These are phyloP conservation scores for Grosmannia serpens DNA, from an alignment of 2,329 filamentous ascomycete genomes.

Conservation along the genomic window DNA sequence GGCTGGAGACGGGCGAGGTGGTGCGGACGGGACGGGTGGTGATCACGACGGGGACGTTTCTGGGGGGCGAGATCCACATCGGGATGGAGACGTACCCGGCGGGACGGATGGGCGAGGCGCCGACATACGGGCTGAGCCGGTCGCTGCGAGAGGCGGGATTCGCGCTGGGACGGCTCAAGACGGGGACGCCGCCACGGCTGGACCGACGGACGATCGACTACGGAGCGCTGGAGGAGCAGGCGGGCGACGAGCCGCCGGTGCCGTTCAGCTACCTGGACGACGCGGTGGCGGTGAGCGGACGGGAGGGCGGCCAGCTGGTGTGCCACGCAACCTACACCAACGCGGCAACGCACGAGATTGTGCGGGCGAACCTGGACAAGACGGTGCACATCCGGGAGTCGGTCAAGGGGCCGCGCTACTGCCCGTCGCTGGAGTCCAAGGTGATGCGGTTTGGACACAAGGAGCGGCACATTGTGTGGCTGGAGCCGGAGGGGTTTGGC, in stretches of 20 bases:
- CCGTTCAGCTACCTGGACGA: conserved; percentile 90
- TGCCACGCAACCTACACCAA: conserved; percentile 88
- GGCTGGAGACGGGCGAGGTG: conserved; percentile 77
- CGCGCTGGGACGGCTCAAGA: conserved; percentile 81
- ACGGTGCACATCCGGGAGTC: conserved; percentile 94
- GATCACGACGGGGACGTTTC: conserved; percentile 92
- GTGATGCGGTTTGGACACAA: conserved; percentile 79
- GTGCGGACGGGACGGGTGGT: conserved; percentile 72
- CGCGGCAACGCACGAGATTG: conserved; percentile 65
- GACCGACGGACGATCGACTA: conserved; percentile 77
- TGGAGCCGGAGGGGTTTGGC: conserved; percentile 91
- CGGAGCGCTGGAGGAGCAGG: conserved; percentile 55
- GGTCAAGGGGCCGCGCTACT: conserved; percentile 88
- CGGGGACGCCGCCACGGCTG: conserved; percentile 83
- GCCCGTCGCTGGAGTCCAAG: conserved; percentile 90
- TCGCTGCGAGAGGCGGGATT: conserved; percentile 84
- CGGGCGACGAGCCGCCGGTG: conserved; percentile 71
- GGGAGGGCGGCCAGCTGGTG: conserved; percentile 48
- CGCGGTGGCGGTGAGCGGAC: conserved; percentile 50
- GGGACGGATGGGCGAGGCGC: conserved; percentile 85
- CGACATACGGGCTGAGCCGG: conserved; percentile 85
- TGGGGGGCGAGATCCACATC: conserved; percentile 94
- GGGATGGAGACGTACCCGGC: conserved; percentile 75
- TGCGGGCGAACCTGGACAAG: conserved; percentile 84
- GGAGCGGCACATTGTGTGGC: conserved; percentile 79